phyloP scores from a whole-genome alignment of 176 grass and related monocot species.

The Oryza australiensis region DNA sequence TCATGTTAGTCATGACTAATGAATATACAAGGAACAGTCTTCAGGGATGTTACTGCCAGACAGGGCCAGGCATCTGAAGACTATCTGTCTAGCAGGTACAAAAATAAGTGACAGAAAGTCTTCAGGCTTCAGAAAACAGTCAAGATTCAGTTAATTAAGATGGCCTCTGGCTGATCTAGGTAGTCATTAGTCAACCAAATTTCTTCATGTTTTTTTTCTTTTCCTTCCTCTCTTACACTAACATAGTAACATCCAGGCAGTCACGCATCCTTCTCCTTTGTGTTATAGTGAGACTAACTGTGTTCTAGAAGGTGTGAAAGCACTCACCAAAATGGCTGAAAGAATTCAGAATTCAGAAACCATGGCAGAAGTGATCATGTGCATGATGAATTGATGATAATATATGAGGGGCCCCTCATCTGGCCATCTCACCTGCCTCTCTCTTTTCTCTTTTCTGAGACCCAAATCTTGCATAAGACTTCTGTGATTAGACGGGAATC shows the following conservation, averaged over 20 bases:
- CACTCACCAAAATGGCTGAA: conserved; percentile 42
- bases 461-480: conserved; percentile 33
- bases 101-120: background rate
- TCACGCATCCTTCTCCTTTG: background rate
- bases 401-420: background rate
- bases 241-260: background rate
- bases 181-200: background rate
- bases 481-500: conserved; percentile 1
- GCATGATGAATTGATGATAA: background rate
- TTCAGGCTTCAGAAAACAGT: background rate
- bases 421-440: background rate
- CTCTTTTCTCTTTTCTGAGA: conserved; percentile 32
- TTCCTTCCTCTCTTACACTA: background rate
- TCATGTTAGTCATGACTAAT: background rate
- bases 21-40: background rate
- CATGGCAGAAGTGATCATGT: background rate
- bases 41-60: background rate
- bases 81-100: background rate
- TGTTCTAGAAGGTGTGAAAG: background rate
- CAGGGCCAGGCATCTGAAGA: background rate
- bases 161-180: no score
- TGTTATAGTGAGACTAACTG: background rate
- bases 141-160: background rate
- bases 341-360: conserved; percentile 8
- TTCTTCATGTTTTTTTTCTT: background rate